Evolutionary conservation across 495 filamentous ascomycete genomes (phyloP).

Genomic region (Tuber melanosporum): DNA sequence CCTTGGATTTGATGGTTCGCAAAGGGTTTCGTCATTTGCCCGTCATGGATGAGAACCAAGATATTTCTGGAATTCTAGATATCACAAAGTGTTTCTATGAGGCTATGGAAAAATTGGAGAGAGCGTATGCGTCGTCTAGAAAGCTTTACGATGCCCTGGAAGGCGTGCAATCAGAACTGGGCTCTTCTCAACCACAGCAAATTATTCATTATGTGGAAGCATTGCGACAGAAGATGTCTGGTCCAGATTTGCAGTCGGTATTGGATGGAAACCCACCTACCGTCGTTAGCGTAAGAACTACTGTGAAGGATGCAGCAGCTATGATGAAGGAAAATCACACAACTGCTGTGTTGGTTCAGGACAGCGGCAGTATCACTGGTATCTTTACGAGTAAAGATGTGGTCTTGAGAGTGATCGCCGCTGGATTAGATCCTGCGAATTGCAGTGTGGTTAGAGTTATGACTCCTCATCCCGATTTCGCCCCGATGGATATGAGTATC

Average conservation of each 20-base stretch:
- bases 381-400: constrained; percentile 99
- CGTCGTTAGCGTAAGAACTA: constrained; percentile 90
- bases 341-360: constrained; percentile 90
- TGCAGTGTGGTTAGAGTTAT: constrained; percentile 98
- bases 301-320: constrained; percentile 87
- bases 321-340: constrained; percentile 99
- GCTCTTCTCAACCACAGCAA: constrained; percentile 92
- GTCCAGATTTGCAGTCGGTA: constrained; percentile 90
- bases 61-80: constrained; percentile 95
- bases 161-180: constrained; percentile 96
- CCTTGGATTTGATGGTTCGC: constrained; percentile 92
- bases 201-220: constrained; percentile 99
- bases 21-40: constrained; percentile 97
- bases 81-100: constrained; percentile 99
- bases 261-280: constrained; percentile 84
- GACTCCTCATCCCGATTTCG: constrained; percentile 98
- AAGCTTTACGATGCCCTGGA: constrained; percentile 96
- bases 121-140: constrained; percentile 90
- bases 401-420: constrained; percentile 94
- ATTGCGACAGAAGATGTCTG: constrained; percentile 91
- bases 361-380: constrained; percentile 93
- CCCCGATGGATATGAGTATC: constrained; percentile 97
- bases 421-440: constrained; percentile 84
- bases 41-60: constrained; percentile 99
- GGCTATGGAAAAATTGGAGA: constrained; percentile 98